Base-by-base conservation (phyloP, 2,329 filamentous ascomycete genomes). In the Cadophora luteo-olivacea region DNA sequence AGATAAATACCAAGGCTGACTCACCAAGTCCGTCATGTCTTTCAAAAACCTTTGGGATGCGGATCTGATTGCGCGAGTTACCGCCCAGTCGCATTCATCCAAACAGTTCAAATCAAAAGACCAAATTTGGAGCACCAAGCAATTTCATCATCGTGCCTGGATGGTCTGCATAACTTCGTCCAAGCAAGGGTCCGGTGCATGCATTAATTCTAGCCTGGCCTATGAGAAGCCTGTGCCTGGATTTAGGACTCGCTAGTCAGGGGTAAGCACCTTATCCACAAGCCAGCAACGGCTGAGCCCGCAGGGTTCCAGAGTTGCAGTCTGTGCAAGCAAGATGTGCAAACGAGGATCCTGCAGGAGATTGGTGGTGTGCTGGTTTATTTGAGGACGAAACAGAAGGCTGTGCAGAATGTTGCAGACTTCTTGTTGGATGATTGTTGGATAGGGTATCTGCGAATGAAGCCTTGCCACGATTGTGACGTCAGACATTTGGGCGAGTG, bases 161-260 rank as follows among this genome's bases (percentile, higher is more conserved):
- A 38, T 57, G 48, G 22, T 51, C 52, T 22, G 62, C 66, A 68
- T 66, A 64, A 67, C 45, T 60, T 54, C 22, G 33, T n/a, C 48
- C 38, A 22, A 62, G 29, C 51, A 55, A 29, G 29, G 49, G 54
- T 19, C 22, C 32, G 19, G 29, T 60, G 54, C 54, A 61, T 52
- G 38, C 64, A 61, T 61, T 61, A 66, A 54, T 55, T 61, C 33
- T 19, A 51, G 57, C 29, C 6, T 36, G 51, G n/a, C 67, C 64
- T 69, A 70, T 70, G 7, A 65, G 24, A 68, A 51, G 19, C 61
- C 67, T n/a, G 70, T 72, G 57, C 69, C 70, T 72, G 67, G 41
- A 61, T 66, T 61, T 68, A 60, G 64, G 25, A 22, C 54, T 51
- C 24, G 54, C 19, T 71, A 66, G 66, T 70, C 68, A 73, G 68